Evolutionary conservation across 2,329 filamentous ascomycete species (phyloP).

Genomic region (Colletotrichum sublineola): DNA sequence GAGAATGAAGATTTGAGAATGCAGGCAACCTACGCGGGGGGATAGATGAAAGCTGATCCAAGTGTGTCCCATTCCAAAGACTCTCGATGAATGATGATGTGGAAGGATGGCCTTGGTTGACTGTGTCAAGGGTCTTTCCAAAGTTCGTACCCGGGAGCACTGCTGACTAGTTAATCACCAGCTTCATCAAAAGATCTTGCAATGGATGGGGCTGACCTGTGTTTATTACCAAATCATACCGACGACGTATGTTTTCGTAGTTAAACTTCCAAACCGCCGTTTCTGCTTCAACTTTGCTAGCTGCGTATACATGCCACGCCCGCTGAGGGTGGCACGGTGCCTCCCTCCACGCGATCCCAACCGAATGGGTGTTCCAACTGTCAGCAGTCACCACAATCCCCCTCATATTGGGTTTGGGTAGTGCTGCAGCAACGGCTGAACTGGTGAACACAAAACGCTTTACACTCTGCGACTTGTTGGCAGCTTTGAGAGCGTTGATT

Average conservation of each 20-base stretch:
- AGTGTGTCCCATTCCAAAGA: conserved; percentile 45
- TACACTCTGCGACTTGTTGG: conserved; percentile 52
- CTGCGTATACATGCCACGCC: conserved; percentile 51
- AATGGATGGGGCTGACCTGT: conserved; percentile 53
- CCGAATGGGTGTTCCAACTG: conserved; percentile 53
- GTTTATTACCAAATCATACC: conserved; percentile 54
- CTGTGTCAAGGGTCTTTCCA: conserved; percentile 44
- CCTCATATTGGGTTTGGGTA: conserved; percentile 20
- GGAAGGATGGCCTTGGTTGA: conserved; percentile 45
- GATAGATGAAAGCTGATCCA: conserved; percentile 22
- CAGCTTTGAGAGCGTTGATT: conserved; percentile 51
- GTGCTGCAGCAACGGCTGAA: conserved; percentile 30
- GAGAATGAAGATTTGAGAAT: rapidly evolving
- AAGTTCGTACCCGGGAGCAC: conserved; percentile 50
- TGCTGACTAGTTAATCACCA: conserved; percentile 43
- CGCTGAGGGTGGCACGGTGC: conserved; percentile 51
- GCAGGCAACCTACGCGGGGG: conserved; percentile 19
- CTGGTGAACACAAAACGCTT: conserved; percentile 56
- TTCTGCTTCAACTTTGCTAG: conserved; percentile 56
- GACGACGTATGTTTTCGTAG: conserved; percentile 50
- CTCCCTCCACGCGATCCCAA: conserved; percentile 54
- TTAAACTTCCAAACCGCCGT: conserved; percentile 55
- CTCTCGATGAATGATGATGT: conserved; percentile 44
- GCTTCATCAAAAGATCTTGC: too few relatives aligned
- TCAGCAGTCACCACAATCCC: conserved; percentile 44